Evolutionary conservation across 2,329 filamentous ascomycete species (phyloP).

Genomic region (Domatiomyces globalis): DNA sequence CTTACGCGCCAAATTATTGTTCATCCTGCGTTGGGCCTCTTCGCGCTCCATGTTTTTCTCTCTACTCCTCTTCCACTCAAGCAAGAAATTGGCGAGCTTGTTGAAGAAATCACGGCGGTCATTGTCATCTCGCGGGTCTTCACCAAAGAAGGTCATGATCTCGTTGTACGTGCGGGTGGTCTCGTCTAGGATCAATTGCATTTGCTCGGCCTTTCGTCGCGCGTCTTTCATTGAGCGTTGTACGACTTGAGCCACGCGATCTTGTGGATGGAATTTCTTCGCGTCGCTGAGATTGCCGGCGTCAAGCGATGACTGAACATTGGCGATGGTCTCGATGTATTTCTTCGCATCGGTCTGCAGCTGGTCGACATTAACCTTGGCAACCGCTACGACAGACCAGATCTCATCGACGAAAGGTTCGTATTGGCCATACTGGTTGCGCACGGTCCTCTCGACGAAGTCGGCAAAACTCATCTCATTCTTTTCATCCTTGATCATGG

Average conservation of each 20-base stretch:
- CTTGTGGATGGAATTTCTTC: slow-evolving; percentile 95
- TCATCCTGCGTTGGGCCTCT: slow-evolving; percentile 69
- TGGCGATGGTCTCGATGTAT: slow-evolving; percentile 90
- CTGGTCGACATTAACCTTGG: slow-evolving; percentile 93
- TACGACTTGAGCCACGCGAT: slow-evolving; percentile 81
- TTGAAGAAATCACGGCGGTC: slow-evolving; percentile 90
- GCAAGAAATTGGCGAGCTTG: slow-evolving; percentile 79
- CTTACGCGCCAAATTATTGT: slow-evolving; percentile 86
- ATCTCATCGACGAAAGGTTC: slow-evolving; percentile 81
- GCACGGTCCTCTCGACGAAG: slow-evolving; percentile 87
- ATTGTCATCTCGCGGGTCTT: slow-evolving; percentile 82
- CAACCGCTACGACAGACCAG: slow-evolving; percentile 55
- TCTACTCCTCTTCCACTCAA: slow-evolving; percentile 89
- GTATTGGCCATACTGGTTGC: slow-evolving; percentile 93
- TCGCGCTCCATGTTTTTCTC: slow-evolving; percentile 82
- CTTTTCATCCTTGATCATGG: slow-evolving; percentile 98
- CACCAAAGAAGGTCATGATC: slow-evolving; percentile 92
- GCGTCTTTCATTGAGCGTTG: slow-evolving; percentile 95
- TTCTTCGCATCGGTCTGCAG: slow-evolving; percentile 72
- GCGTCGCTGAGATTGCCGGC: slow-evolving; percentile 88
- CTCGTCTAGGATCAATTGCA: slow-evolving; percentile 84
- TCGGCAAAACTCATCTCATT: slow-evolving; percentile 94
- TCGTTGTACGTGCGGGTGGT: slow-evolving; percentile 86
- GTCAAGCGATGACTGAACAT: slow-evolving; percentile 83
- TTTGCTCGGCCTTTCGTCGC: slow-evolving; percentile 84